phyloP scores from a whole-genome alignment of 2,329 filamentous ascomycete species.

The Clarireedia sp. region DNA sequence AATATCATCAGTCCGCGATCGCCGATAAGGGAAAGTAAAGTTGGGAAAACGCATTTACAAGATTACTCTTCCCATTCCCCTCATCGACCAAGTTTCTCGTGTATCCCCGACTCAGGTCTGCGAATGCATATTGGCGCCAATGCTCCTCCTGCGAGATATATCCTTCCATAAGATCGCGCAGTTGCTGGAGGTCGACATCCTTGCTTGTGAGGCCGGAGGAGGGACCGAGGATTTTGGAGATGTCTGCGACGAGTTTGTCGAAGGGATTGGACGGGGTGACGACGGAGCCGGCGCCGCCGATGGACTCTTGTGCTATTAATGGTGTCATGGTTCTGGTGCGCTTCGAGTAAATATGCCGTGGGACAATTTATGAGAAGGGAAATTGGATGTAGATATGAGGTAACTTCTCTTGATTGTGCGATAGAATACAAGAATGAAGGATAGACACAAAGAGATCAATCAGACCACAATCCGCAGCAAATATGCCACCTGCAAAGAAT shows the following conservation, averaged over 20 bases:
- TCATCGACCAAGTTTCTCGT: conserved; percentile 86
- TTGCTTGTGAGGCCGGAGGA: conserved; percentile 75
- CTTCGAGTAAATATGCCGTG: background rate
- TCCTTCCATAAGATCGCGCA: conserved; percentile 64
- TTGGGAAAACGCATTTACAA: conserved; percentile 33
- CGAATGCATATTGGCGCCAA: conserved; percentile 69
- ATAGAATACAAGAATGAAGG: no score
- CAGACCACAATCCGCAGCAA: no score
- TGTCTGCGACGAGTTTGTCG: conserved; percentile 61
- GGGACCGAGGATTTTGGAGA: conserved; percentile 68
- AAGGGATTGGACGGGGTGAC: conserved; percentile 44
- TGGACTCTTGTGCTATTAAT: background rate
- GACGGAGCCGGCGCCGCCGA: background rate
- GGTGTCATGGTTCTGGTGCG: background rate
- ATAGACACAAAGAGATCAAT: no score
- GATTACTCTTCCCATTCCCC: conserved; percentile 62
- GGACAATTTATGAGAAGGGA: no score
- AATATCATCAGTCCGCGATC: background rate
- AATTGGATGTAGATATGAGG: no score
- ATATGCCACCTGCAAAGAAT: no score
- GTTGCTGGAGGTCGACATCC: conserved; percentile 67
- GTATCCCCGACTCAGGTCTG: conserved; percentile 63
- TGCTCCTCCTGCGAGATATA: conserved; percentile 63
- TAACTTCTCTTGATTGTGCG: no score
- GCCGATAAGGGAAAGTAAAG: background rate